Evolutionary conservation across 495 filamentous ascomycete genomes (phyloP), one percentile per base, ranked within the genome.

Genomic region (Hypoxylon rickii): DNA sequence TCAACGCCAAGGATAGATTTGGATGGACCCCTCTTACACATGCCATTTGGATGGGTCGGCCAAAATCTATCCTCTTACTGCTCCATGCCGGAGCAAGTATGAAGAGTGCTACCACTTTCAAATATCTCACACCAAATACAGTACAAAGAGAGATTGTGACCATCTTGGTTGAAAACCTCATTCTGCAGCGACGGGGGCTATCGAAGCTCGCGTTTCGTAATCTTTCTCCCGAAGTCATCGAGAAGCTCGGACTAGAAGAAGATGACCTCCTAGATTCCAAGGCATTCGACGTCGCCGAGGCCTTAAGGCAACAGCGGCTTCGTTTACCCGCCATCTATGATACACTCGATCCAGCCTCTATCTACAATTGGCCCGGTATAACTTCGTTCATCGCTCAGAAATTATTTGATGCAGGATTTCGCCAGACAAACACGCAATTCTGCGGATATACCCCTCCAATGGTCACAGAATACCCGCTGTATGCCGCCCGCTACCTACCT

Each of bases 361-460:
- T 56, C 3, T 56, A 49, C 21, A 11, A 31, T 11, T 15, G 39
- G 39, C 0, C 1, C 1, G 0, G 3, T 1, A 13, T 49, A 1
- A 44, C 10, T 10, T 1, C 13, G 8, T 37, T 12, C 1, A 16
- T 49, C 7, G 29, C 44, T 4, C 44, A 44, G 7, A 26, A 31
- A 2, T 19, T 56, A 31, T 56, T 43, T 3, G 38, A 49, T 11
- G 44, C 37, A 15, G 53, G 53, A 3, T 56, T 56, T n/a, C 44
- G 12, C 11, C 3, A 37, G 7, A 17, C 31, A 3, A 15, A 56
- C 21, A n/a, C 7, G 1, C 16, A 0, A 8, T 16, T 29, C 4
- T 10, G 11, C 3, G 53, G 44, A 6, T 32, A 29, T 13, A 38
- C 13, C 3, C 44, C 44, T 15, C 12, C 44, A 10, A 47, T 42